Evolutionary conservation across 768 basidiomycete genomes (phyloP).

Genomic region (Sutorius australiensis): DNA sequence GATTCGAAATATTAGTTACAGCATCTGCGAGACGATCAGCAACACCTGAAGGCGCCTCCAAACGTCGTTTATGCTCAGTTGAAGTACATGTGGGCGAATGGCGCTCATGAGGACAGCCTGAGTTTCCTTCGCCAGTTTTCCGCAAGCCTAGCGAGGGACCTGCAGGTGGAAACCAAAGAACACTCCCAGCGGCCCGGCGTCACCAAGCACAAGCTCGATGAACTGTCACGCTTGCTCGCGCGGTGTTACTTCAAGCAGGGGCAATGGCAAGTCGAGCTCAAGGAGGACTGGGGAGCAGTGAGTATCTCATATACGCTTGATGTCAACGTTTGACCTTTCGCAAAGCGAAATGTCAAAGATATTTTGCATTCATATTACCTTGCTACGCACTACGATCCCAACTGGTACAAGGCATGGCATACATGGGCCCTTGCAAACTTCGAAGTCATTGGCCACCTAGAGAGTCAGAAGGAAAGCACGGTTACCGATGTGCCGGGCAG

Average conservation of each 20-base stretch:
- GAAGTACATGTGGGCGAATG: slow-evolving; percentile 93
- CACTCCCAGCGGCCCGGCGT: slow-evolving; percentile 48
- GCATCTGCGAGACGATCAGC: slow-evolving; percentile 48
- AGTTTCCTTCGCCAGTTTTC: slow-evolving; percentile 81
- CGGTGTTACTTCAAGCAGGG: slow-evolving; percentile 96
- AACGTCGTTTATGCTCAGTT: slow-evolving; percentile 95
- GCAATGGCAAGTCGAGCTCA: slow-evolving; percentile 84
- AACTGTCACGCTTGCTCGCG: slow-evolving; percentile 85
- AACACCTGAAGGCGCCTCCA: slow-evolving; percentile 75
- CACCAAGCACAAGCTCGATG: slow-evolving; percentile 56
- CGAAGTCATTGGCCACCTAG: slow-evolving; percentile 82
- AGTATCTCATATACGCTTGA: slow-evolving; percentile 27
- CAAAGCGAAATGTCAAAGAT: slow-evolving; percentile 71
- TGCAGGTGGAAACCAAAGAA: slow-evolving; percentile 58
- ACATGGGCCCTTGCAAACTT: slow-evolving; percentile 98
- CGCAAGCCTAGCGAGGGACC: slow-evolving; percentile 66
- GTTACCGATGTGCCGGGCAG: slow-evolving; percentile 55
- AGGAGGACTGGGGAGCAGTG: slow-evolving; percentile 77
- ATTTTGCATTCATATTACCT: slow-evolving; percentile 81
- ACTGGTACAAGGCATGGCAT: slow-evolving; percentile 99
- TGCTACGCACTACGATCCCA: slow-evolving; percentile 86
- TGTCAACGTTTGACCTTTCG: slow-evolving; percentile 9
- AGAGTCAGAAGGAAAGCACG: slow-evolving; percentile 56
- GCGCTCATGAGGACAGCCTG: slow-evolving; percentile 74
- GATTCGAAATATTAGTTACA: slow-evolving; percentile 32